Evolutionary conservation across 352 stramenopile genomes (phyloP).

Genomic region (Phytophthora hibernalis): DNA sequence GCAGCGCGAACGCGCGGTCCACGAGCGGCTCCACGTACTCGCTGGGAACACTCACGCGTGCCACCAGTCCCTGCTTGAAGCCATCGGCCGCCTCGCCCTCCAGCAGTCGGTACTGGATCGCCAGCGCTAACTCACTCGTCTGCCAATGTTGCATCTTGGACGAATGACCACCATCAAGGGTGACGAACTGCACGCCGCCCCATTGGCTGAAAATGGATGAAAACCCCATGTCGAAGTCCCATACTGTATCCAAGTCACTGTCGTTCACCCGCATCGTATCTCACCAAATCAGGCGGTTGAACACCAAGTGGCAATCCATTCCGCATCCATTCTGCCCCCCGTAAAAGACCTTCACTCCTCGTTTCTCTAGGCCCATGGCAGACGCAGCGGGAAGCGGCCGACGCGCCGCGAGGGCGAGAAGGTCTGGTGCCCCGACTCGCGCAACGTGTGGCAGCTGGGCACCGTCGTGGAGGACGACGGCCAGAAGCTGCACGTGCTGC

Average conservation of each 20-base stretch:
- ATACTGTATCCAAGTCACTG: conserved; percentile 16
- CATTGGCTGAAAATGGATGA: conserved; percentile 25
- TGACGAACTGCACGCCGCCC: conserved; percentile 2
- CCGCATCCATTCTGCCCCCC: neutral
- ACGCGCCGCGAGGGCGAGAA: conserved; percentile 85
- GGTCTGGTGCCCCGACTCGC: conserved; percentile 86
- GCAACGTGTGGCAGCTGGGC: conserved; percentile 89
- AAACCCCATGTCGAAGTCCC: conserved; percentile 23
- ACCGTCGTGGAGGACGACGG: conserved; percentile 89
- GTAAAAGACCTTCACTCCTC: conserved; percentile 8
- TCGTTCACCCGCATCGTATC: conserved; percentile 28
- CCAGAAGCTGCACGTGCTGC: conserved; percentile 82
- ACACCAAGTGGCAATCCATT: neutral
- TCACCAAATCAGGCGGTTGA: conserved; percentile 27
- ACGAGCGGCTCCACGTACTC: conserved; percentile 55
- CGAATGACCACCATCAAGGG: conserved; percentile 1
- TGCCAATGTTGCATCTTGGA: conserved; percentile 44
- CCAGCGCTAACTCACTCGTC: conserved; percentile 45
- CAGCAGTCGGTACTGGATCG: conserved; percentile 47
- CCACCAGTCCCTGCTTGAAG: conserved; percentile 44
- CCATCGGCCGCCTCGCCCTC: conserved; percentile 28
- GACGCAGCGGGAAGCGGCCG: conserved; percentile 48
- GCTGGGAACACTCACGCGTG: conserved; percentile 47
- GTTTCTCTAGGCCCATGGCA: conserved; percentile 27
- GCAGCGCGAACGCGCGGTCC: conserved; percentile 49